phyloP scores from a whole-genome alignment of 2,329 filamentous ascomycete species.

The Scopulariopsis brevicaulis region DNA sequence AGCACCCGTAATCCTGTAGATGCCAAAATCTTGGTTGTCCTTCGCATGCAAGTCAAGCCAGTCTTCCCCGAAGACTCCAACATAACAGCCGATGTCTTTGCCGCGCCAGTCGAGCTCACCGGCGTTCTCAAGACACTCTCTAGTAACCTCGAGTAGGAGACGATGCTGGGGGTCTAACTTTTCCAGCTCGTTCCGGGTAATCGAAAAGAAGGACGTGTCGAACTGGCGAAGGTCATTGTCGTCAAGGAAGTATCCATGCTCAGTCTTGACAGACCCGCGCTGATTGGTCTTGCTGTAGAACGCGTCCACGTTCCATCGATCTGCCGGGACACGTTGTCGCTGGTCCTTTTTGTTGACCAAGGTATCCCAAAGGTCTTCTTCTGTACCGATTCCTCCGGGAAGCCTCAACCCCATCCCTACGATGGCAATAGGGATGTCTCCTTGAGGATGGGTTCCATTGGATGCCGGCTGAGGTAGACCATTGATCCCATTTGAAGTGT shows the following conservation, averaged over 20 bases:
- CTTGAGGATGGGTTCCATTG: too few species aligned
- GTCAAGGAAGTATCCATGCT: conserved; percentile 10
- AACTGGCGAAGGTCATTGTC: conserved; percentile 12
- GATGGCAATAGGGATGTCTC: conserved; percentile 18
- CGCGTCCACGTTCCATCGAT: conserved; percentile 10
- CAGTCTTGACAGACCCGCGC: conserved; percentile 7
- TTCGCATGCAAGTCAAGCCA: conserved; percentile 4
- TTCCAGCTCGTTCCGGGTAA: conserved; percentile 12
- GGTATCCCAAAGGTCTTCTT: conserved; percentile 18
- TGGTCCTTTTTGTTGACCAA: conserved; percentile 15
- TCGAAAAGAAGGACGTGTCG: conserved; percentile 19
- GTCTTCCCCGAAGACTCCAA: conserved; percentile 8
- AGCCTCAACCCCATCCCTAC: conserved; percentile 12
- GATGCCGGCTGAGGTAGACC: too few species aligned
- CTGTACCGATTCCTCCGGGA: conserved; percentile 15
- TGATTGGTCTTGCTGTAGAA: conserved; percentile 11
- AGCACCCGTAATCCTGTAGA: conserved; percentile 9
- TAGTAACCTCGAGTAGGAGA: conserved; percentile 16
- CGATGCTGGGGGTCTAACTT: conserved; percentile 19
- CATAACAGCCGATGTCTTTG: conserved; percentile 6
- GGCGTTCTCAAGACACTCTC: conserved; percentile 8
- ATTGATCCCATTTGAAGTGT: too few species aligned
- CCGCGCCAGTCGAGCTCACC: conserved; percentile 3
- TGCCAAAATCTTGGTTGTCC: conserved; percentile 3
- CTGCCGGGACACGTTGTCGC: conserved; percentile 12